Evolutionary conservation across 352 stramenopile genomes (phyloP).

Genomic region (Globisporangium apiculatum): DNA sequence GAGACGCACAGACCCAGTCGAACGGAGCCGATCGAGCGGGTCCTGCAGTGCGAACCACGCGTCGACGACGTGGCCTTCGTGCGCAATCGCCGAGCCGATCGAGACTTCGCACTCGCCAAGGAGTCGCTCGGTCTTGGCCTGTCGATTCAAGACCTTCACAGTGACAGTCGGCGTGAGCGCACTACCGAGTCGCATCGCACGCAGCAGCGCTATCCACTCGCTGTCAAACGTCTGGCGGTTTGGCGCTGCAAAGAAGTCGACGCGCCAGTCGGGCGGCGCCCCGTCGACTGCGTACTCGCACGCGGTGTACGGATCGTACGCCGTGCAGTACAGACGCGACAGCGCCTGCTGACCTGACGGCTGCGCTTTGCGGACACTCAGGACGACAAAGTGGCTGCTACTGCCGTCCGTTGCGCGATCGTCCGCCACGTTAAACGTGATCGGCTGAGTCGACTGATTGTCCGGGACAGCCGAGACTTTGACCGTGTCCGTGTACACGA

Average conservation of each 20-base stretch:
- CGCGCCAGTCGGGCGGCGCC: constrained; percentile 44
- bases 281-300: constrained; percentile 73
- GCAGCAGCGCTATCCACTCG: constrained; percentile 45
- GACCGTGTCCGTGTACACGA: constrained; percentile 77
- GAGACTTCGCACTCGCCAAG: constrained; percentile 73
- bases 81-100: constrained; percentile 55
- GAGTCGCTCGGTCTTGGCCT: constrained; percentile 56
- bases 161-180: constrained; percentile 63
- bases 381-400: constrained; percentile 51
- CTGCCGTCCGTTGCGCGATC: background rate
- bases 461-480: constrained; percentile 41
- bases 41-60: constrained; percentile 48
- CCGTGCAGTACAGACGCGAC: constrained; percentile 64
- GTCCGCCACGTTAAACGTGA: constrained; percentile 38
- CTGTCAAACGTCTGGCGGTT: constrained; percentile 7
- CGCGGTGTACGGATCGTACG: constrained; percentile 74
- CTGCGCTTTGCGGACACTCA: constrained; percentile 56
- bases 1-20: constrained; percentile 34
- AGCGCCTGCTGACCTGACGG: constrained; percentile 18
- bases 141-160: constrained; percentile 66
- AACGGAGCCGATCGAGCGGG: constrained; percentile 13
- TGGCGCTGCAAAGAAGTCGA: constrained; percentile 46
- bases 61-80: constrained; percentile 68
- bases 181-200: constrained; percentile 40
- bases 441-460: constrained; percentile 26